Conservation (phyloP, 768 basidiomycete genomes). For the Coprinopsis marcescibilis region DNA sequence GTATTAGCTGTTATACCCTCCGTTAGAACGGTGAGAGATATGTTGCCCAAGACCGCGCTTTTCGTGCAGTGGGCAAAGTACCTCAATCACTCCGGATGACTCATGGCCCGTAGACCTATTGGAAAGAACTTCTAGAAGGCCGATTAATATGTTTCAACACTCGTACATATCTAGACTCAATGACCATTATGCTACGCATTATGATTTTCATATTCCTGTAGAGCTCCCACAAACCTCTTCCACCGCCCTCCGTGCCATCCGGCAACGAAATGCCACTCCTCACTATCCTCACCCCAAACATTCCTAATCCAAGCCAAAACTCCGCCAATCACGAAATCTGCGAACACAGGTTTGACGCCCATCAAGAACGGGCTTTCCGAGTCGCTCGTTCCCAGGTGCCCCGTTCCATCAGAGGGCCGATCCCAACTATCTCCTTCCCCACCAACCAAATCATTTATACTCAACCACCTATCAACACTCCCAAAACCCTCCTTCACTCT, state of each 20-base stretch:
- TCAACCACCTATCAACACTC: slow-evolving; percentile 23
- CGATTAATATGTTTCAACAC: too few species aligned
- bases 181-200: too few species aligned
- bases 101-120: too few species aligned
- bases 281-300: slow-evolving; percentile 19
- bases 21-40: too few species aligned
- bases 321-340: slow-evolving; percentile 29
- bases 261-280: slow-evolving; percentile 22
- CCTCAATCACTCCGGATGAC: too few species aligned
- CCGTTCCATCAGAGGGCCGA: too few species aligned
- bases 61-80: too few species aligned
- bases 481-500: slow-evolving; percentile 28
- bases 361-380: slow-evolving; percentile 28
- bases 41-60: too few species aligned
- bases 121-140: too few species aligned
- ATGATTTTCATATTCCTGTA: slow-evolving; percentile 9
- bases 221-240: slow-evolving; percentile 13
- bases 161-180: too few species aligned
- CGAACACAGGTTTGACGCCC: slow-evolving; percentile 27
- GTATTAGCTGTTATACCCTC: too few species aligned
- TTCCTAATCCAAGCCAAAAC: slow-evolving; percentile 17
- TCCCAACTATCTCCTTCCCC: not conserved
- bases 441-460: not conserved
- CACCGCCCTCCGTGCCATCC: slow-evolving; percentile 23
- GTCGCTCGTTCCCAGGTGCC: too few species aligned